Evolutionary conservation across 345 rosid species (phyloP).

Genomic region (Crucihimalaya himalaica): DNA sequence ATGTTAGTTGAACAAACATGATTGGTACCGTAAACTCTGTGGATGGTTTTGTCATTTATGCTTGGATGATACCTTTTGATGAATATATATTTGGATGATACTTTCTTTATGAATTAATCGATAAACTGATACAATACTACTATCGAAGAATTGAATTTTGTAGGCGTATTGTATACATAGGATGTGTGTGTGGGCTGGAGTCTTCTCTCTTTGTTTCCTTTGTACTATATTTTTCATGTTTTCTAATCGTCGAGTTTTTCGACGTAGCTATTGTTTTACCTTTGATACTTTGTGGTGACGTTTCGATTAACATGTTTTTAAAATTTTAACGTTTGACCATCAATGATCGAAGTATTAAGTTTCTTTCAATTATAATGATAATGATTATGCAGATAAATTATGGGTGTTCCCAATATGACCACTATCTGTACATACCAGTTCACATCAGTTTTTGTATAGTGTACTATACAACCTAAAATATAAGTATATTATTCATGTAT

Average conservation of each 20-base stretch:
- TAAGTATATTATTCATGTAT: neutral
- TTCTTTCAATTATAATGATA: neutral
- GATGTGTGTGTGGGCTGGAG: neutral
- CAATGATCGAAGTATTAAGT: neutral
- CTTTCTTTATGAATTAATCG: neutral
- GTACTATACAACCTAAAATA: neutral
- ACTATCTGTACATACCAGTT: neutral
- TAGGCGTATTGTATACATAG: neutral
- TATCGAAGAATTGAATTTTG: neutral
- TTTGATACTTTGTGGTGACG: constrained; percentile 7
- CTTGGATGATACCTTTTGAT: neutral
- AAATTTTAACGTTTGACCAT: constrained; percentile 15
- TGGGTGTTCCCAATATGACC: neutral
- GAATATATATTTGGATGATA: neutral
- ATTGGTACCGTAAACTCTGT: neutral
- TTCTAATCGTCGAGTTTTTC: neutral
- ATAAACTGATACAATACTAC: neutral
- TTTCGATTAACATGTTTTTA: neutral
- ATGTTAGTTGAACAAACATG: neutral
- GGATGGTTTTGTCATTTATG: neutral
- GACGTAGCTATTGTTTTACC: neutral
- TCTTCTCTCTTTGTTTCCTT: neutral
- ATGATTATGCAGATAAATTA: neutral
- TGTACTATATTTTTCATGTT: neutral
- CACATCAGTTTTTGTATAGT: neutral